Percentiles rank a stretch among this genome's conserved stretches.
Conservation (phyloP, 1,284 basidiomycete species). For the Marasmius sp. region DNA sequence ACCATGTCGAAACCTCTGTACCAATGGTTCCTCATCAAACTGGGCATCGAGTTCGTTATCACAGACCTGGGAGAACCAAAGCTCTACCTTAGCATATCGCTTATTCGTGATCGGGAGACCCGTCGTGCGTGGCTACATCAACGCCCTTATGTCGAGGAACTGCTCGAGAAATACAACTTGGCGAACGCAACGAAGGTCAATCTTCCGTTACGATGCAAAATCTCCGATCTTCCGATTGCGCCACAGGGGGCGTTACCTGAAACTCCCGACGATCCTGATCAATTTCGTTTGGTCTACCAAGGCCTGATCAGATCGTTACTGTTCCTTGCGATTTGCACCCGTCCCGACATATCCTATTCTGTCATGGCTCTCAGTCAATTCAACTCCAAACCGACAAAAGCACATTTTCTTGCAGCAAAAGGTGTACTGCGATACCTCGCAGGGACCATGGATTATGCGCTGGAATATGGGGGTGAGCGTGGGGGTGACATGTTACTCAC, state of each 20-base stretch:
- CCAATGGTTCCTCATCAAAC: no score
- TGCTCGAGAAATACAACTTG: no score
- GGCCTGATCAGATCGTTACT: not conserved
- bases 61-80: no score
- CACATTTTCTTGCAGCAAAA: not conserved
- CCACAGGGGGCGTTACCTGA: conserved; percentile 41
- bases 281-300: not conserved
- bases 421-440: conserved; percentile 1
- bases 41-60: no score
- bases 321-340: not conserved
- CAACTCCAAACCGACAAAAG: not conserved
- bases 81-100: no score
- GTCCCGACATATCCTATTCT: not conserved
- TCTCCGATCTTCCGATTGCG: conserved; percentile 40
- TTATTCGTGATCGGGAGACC: no score
- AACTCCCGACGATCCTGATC: not conserved
- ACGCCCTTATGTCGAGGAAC: no score
- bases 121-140: no score
- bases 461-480: conserved; percentile 10
- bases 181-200: no score
- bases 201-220: not conserved
- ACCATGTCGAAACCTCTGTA: no score
- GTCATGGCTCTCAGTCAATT: conserved; percentile 6
- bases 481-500: not conserved
- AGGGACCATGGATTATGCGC: not conserved